Percentiles rank a stretch among this genome's conserved stretches.
Conservation (phyloP, 768 basidiomycete genomes). For the Trametes cubensis region DNA sequence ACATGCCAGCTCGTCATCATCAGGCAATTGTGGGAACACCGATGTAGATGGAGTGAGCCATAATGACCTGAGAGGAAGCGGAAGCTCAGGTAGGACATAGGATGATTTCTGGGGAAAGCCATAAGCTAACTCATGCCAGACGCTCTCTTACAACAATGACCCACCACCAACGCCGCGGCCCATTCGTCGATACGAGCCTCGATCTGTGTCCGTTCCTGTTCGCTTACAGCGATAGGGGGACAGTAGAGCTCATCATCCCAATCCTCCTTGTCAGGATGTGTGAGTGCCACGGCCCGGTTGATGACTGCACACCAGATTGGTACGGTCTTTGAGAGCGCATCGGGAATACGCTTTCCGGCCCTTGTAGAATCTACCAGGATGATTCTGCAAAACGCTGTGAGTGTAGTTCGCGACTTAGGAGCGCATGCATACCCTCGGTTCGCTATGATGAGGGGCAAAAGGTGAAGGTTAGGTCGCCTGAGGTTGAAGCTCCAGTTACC, state of each 20-base stretch:
- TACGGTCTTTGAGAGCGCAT: constrained; percentile 82
- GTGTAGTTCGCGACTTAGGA: neutral
- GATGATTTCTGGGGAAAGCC: constrained; percentile 59
- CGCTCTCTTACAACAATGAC: constrained; percentile 19
- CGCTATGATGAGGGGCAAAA: constrained; percentile 59
- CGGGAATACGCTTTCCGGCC: constrained; percentile 91
- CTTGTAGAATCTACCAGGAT: constrained; percentile 92
- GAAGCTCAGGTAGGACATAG: constrained; percentile 63
- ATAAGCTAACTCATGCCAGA: neutral
- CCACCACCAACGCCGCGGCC: constrained; percentile 69
- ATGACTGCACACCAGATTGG: constrained; percentile 94
- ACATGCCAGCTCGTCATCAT: constrained; percentile 39
- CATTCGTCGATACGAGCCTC: constrained; percentile 63
- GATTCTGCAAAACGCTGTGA: constrained; percentile 47
- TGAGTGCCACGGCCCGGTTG: constrained; percentile 57
- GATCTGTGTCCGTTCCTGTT: constrained; percentile 83
- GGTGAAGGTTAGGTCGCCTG: constrained; percentile 79
- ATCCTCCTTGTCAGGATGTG: constrained; percentile 15
- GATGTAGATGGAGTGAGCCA: constrained; percentile 83
- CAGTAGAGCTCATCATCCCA: constrained; percentile 73
- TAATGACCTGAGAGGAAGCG: constrained; percentile 74
- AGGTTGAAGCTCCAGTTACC: constrained; percentile 86
- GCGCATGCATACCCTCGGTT: constrained; percentile 59
- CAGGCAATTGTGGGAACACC: constrained; percentile 45
- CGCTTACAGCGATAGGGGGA: constrained; percentile 66